Conservation (phyloP, 2,329 filamentous ascomycete genomes). For the Curvularia lunata region DNA sequence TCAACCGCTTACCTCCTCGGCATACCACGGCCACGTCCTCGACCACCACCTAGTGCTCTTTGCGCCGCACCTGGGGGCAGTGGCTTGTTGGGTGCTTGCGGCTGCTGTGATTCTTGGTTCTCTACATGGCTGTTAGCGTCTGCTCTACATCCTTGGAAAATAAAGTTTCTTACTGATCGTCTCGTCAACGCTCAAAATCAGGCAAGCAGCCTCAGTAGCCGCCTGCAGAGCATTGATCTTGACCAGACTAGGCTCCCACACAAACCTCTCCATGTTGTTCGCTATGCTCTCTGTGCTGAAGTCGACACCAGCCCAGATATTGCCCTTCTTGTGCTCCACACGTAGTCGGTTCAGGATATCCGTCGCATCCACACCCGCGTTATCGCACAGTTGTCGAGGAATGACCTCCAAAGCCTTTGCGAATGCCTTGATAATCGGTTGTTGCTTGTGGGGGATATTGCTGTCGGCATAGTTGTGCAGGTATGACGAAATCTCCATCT, state of each 20-base stretch:
- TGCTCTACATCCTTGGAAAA: background rate
- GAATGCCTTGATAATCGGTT: slow-evolving; percentile 96
- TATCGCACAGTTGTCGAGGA: slow-evolving; percentile 95
- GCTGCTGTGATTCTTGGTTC: slow-evolving; percentile 90
- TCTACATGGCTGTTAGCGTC: slow-evolving; percentile 51
- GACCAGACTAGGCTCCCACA: slow-evolving; percentile 95
- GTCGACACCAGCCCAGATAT: slow-evolving; percentile 94
- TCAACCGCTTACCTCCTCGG: slow-evolving; percentile 69
- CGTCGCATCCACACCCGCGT: slow-evolving; percentile 96
- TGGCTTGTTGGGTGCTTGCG: slow-evolving; percentile 78
- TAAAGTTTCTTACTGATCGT: slow-evolving; percentile 74
- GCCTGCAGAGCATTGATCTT: slow-evolving; percentile 98
- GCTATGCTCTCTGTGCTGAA: slow-evolving; percentile 89
- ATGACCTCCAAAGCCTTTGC: slow-evolving; percentile 97
- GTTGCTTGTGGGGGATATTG: slow-evolving; percentile 93
- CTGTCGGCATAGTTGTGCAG: slow-evolving; percentile 91
- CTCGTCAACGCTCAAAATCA: slow-evolving; percentile 96
- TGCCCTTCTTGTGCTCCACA: slow-evolving; percentile 93
- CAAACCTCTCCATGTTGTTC: slow-evolving; percentile 94
- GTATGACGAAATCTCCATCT: slow-evolving; percentile 97
- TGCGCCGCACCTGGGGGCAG: slow-evolving; percentile 74
- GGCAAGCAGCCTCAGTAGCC: slow-evolving; percentile 90
- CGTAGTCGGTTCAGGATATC: slow-evolving; percentile 96
- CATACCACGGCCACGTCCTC: slow-evolving; percentile 74
- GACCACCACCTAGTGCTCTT: slow-evolving; percentile 80